Percentiles rank a stretch among this genome's conserved stretches.
phyloP scores from a whole-genome alignment of 495 filamentous ascomycete species.

The Lindgomyces ingoldianus region DNA sequence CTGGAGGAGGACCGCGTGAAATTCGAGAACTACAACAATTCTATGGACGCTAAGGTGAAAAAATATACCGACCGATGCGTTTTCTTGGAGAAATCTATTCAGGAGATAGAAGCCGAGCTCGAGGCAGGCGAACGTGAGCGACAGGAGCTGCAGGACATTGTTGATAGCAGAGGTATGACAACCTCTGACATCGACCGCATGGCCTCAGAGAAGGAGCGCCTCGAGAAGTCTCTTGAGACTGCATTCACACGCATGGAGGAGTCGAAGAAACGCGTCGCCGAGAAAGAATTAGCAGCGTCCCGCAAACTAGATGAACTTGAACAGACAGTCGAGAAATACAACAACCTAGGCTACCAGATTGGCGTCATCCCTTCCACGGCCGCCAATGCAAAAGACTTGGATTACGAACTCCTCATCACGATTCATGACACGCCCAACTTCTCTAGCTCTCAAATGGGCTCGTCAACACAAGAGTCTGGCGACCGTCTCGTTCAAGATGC shows the following conservation, averaged over 20 bases:
- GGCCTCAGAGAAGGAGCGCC: slow-evolving; percentile 88
- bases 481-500: slow-evolving; percentile 78
- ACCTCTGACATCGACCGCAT: slow-evolving; percentile 98
- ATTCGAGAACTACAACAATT: slow-evolving; percentile 86
- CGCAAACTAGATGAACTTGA: slow-evolving; percentile 86
- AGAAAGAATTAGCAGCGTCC: slow-evolving; percentile 81
- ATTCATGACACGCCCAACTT: slow-evolving; percentile 73
- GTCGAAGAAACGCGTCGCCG: slow-evolving; percentile 72
- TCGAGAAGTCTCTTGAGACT: slow-evolving; percentile 79
- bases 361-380: slow-evolving; percentile 84
- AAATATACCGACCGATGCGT: slow-evolving; percentile 77
- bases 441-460: slow-evolving; percentile 68
- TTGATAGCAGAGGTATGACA: slow-evolving; percentile 90
- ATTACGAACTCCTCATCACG: slow-evolving; percentile 78
- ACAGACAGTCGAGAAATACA: slow-evolving; percentile 81
- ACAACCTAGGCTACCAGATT: slow-evolving; percentile 88
- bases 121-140: slow-evolving; percentile 78
- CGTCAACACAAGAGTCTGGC: slow-evolving; percentile 51
- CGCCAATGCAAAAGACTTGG: slow-evolving; percentile 75
- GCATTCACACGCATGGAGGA: slow-evolving; percentile 75
- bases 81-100: slow-evolving; percentile 75
- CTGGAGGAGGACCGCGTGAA: slow-evolving; percentile 88
- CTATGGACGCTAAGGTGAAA: slow-evolving; percentile 74
- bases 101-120: slow-evolving; percentile 74
- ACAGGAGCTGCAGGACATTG: slow-evolving; percentile 72